These are phyloP conservation scores for Backusella mclennaniae DNA, from an alignment of 192 early-diverging fungal genomes.

Conservation along the genomic window DNA sequence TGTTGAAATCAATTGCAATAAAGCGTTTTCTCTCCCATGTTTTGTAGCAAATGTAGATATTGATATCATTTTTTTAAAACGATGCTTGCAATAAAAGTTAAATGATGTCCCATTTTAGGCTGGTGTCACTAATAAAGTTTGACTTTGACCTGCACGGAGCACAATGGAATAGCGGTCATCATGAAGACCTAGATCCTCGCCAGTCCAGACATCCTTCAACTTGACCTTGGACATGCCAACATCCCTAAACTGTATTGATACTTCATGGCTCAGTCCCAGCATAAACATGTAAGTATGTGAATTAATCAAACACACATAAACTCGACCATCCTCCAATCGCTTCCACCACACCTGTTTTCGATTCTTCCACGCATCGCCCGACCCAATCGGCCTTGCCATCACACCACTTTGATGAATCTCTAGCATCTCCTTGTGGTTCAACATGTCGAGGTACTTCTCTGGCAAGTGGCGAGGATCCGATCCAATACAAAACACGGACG, in stretches of 20 bases:
- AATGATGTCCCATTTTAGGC: not conserved
- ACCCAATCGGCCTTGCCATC: slow-evolving; percentile 28
- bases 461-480: slow-evolving; percentile 33
- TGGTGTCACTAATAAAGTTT: slow-evolving; percentile 22
- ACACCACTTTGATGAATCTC: slow-evolving; percentile 30
- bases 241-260: slow-evolving; percentile 11
- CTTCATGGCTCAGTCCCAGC: slow-evolving; percentile 15
- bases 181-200: not conserved
- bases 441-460: slow-evolving; percentile 21
- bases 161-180: not conserved
- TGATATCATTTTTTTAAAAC: no score
- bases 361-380: slow-evolving; percentile 25
- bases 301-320: slow-evolving; percentile 32
- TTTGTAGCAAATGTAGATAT: no score
- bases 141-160: slow-evolving; percentile 28
- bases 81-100: no score
- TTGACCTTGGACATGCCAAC: slow-evolving; percentile 15
- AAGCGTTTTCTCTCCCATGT: no score
- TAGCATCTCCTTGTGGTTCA: slow-evolving; percentile 30
- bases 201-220: slow-evolving; percentile 32
- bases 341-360: slow-evolving; percentile 38
- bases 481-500: slow-evolving; percentile 35
- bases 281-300: slow-evolving; percentile 18
- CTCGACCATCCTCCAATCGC: slow-evolving; percentile 18
- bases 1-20: no score